Percentiles rank a stretch among this genome's conserved stretches.
Conservation (phyloP, 306 rosid genomes). For the Vigna mungo region DNA sequence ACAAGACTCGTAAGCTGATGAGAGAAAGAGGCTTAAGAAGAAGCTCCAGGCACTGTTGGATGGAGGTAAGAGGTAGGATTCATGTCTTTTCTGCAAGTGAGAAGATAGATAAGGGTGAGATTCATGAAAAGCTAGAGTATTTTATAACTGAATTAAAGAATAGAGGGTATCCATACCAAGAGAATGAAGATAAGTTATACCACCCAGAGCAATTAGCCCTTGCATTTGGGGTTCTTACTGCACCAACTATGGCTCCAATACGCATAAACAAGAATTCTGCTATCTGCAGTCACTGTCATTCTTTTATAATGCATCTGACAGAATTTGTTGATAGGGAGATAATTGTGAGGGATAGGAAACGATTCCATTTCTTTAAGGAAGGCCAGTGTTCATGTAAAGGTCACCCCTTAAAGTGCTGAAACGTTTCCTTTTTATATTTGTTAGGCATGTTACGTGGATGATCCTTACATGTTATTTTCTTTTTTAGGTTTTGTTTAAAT, state of each 20-base stretch:
- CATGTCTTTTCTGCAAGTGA: slow-evolving; percentile 60
- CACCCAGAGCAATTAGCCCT: slow-evolving; percentile 70
- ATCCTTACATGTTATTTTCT: neutral
- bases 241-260: slow-evolving; percentile 50
- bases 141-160: slow-evolving; percentile 52
- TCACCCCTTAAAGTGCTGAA: slow-evolving; percentile 34
- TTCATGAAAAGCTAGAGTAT: slow-evolving; percentile 51
- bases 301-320: slow-evolving; percentile 60
- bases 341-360: slow-evolving; percentile 63
- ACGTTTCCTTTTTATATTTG: slow-evolving; percentile 8
- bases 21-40: slow-evolving; percentile 66
- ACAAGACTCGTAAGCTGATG: slow-evolving; percentile 63
- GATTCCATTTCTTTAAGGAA: slow-evolving; percentile 61
- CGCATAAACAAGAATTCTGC: slow-evolving; percentile 57
- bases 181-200: slow-evolving; percentile 46
- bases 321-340: slow-evolving; percentile 54
- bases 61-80: slow-evolving; percentile 57
- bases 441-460: slow-evolving; percentile 6
- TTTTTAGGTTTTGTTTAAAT: slow-evolving; percentile 3
- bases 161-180: slow-evolving; percentile 47
- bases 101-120: slow-evolving; percentile 39
- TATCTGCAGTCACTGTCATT: slow-evolving; percentile 67
- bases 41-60: slow-evolving; percentile 61
- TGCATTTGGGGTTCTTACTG: slow-evolving; percentile 62
- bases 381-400: slow-evolving; percentile 69